These are phyloP conservation scores for Glomus cerebriforme DNA, from an alignment of 192 early-diverging fungal genomes.

Conservation along the genomic window DNA sequence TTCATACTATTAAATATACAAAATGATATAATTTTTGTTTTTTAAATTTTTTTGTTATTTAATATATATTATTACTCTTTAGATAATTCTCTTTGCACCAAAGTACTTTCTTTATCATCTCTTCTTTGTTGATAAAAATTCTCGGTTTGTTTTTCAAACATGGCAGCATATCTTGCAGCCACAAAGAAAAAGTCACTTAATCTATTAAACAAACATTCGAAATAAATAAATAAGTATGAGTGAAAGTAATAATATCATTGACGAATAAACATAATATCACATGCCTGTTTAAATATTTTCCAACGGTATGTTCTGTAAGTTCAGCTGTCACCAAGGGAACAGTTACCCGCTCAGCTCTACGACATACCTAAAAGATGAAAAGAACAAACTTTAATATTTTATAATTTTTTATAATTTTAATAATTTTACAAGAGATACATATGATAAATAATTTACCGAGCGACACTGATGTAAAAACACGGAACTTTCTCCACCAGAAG, in stretches of 20 bases:
- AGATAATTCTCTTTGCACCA: conserved; percentile 20
- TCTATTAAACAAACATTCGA: conserved; percentile 12
- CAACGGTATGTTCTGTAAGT: conserved; percentile 59
- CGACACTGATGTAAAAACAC: conserved; percentile 83
- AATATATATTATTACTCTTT: background rate
- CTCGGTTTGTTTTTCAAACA: conserved; percentile 67
- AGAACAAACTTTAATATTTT: background rate
- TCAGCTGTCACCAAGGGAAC: conserved; percentile 66
- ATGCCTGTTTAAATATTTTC: conserved; percentile 71
- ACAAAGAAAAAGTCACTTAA: conserved; percentile 92
- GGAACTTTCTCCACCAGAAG: conserved; percentile 84
- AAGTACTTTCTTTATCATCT: conserved; percentile 14
- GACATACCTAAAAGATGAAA: conserved; percentile 51
- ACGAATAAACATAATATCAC: background rate
- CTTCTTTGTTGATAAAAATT: conserved; percentile 66
- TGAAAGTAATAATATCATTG: background rate
- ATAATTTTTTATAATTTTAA: background rate
- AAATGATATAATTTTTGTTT: too few relatives aligned
- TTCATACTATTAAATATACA: too few relatives aligned
- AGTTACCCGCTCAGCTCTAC: conserved; percentile 83
- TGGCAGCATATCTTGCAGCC: conserved; percentile 81
- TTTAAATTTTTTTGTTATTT: too few relatives aligned
- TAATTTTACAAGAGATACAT: background rate
- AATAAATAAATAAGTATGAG: background rate
- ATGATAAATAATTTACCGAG: conserved; percentile 48